A percentile compares a stretch with the other conserved stretches of the same genome.
Evolutionary conservation across 2,329 filamentous ascomycete genomes (phyloP).

Genomic region (Xylariomycetidae sp.): DNA sequence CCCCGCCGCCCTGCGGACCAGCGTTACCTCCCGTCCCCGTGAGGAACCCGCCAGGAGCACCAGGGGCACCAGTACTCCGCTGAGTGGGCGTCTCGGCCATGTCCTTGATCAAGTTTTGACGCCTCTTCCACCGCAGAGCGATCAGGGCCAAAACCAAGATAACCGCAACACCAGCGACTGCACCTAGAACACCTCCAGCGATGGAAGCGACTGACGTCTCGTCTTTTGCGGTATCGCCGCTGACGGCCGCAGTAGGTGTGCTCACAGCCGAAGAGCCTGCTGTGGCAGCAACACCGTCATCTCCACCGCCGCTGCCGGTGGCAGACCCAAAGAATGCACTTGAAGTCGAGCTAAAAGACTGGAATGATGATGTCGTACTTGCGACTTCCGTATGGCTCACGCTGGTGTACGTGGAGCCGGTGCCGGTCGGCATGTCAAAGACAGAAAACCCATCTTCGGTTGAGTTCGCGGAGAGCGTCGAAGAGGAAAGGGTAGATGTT

Average conservation of each 20-base stretch:
- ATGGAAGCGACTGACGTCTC: constrained; percentile 30
- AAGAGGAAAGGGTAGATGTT: constrained; percentile 6
- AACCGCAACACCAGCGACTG: constrained; percentile 52
- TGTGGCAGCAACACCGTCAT: constrained; percentile 9
- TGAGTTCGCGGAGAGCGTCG: constrained; percentile 4
- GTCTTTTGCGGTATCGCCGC: constrained; percentile 3
- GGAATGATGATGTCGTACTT: too few species aligned
- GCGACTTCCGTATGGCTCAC: too few species aligned
- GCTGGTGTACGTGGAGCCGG: too few species aligned
- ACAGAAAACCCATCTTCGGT: too few species aligned
- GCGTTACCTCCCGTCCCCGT: constrained; percentile 23
- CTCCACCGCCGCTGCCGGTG: constrained; percentile 9
- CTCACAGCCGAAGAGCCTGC: constrained; percentile 13
- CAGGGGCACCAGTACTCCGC: constrained; percentile 34
- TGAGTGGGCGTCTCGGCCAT: too few species aligned
- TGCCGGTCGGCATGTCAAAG: too few species aligned
- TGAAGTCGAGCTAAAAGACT: too few species aligned
- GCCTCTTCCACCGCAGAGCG: constrained; percentile 51
- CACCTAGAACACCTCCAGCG: constrained; percentile 52
- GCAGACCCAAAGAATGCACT: constrained; percentile 8
- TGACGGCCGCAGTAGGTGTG: constrained; percentile 1
- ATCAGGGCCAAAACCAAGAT: constrained; percentile 48
- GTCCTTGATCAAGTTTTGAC: constrained; percentile 34
- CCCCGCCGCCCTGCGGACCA: constrained; percentile 17
- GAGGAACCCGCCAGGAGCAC: constrained; percentile 25